Conservation (phyloP, 768 basidiomycete species). For the Phallus indusiatus region DNA sequence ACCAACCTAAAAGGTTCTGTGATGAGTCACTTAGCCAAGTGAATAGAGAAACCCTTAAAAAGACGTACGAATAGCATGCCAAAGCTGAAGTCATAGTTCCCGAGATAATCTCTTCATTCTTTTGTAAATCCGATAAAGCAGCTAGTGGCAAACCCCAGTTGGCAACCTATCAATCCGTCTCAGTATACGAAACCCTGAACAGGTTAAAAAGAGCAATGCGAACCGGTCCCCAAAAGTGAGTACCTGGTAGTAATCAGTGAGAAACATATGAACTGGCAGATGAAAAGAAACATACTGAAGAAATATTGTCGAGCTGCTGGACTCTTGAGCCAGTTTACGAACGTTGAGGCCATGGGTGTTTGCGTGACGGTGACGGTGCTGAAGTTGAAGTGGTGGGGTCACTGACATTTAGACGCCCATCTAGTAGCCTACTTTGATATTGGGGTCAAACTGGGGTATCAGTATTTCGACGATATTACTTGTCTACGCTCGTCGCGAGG, state of each 20-base stretch:
- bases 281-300: constrained; percentile 60
- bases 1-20: constrained; percentile 37
- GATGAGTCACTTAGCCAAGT: constrained; percentile 26
- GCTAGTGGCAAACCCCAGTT: constrained; percentile 98
- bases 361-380: not conserved
- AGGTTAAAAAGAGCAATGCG: constrained; percentile 8
- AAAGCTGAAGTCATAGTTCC: constrained; percentile 94
- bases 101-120: constrained; percentile 95
- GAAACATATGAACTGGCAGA: constrained; percentile 14
- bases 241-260: constrained; percentile 42
- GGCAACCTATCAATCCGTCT: constrained; percentile 53
- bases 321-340: constrained; percentile 83
- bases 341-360: constrained; percentile 63
- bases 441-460: too few relatives aligned
- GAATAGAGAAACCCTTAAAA: constrained; percentile 5
- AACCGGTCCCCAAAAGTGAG: constrained; percentile 97
- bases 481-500: too few relatives aligned
- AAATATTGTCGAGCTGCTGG: constrained; percentile 92
- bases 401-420: too few relatives aligned
- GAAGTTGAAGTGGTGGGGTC: not conserved
- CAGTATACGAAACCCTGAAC: not conserved
- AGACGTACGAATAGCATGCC: constrained; percentile 81
- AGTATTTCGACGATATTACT: too few relatives aligned
- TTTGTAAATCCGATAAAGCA: constrained; percentile 80
- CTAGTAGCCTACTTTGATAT: too few relatives aligned